These are phyloP conservation scores for Lactarius pseudohatsudake DNA, from an alignment of 768 basidiomycete species.

Conservation along the genomic window DNA sequence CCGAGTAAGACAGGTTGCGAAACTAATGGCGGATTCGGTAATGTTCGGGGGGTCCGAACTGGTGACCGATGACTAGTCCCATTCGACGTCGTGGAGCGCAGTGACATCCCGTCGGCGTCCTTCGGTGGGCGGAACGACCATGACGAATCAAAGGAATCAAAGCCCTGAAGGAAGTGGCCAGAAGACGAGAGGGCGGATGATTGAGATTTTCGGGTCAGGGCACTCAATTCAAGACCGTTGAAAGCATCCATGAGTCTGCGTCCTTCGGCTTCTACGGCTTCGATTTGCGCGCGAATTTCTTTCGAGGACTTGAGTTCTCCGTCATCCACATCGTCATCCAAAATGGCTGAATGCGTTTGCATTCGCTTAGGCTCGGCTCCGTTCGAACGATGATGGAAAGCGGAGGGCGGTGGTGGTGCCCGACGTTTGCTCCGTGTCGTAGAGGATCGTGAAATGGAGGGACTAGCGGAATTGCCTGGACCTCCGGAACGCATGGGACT, in stretches of 20 bases:
- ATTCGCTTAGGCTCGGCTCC: constrained; percentile 25
- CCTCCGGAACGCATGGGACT: constrained; percentile 33
- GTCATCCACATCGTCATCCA: constrained; percentile 51
- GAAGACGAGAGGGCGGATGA: constrained; percentile 31
- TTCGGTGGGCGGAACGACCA: constrained; percentile 21
- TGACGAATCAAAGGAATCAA: constrained; percentile 15
- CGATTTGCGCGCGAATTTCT: constrained; percentile 65
- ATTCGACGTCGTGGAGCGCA: constrained; percentile 28
- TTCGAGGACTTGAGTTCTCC: constrained; percentile 57
- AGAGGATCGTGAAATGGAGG: constrained; percentile 40
- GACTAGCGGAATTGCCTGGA: constrained; percentile 29
- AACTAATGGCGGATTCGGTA: constrained; percentile 18
- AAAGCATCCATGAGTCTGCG: constrained; percentile 75
- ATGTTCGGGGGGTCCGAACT: constrained; percentile 13
- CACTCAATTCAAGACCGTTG: constrained; percentile 71
- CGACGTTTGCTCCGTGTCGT: constrained; percentile 28
- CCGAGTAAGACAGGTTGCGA: constrained; percentile 24
- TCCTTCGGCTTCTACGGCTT: constrained; percentile 67
- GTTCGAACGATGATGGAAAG: constrained; percentile 33
- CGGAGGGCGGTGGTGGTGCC: constrained; percentile 34
- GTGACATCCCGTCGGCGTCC: constrained; percentile 28
- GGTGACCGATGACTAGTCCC: constrained; percentile 28
- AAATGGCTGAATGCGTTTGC: constrained; percentile 31
- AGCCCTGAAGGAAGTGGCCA: constrained; percentile 26
- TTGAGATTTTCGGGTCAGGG: constrained; percentile 52